Evolutionary conservation across 441 rosid genomes (phyloP), one percentile per base, ranked within the genome.

Genomic region (Aquilaria agallochum): DNA sequence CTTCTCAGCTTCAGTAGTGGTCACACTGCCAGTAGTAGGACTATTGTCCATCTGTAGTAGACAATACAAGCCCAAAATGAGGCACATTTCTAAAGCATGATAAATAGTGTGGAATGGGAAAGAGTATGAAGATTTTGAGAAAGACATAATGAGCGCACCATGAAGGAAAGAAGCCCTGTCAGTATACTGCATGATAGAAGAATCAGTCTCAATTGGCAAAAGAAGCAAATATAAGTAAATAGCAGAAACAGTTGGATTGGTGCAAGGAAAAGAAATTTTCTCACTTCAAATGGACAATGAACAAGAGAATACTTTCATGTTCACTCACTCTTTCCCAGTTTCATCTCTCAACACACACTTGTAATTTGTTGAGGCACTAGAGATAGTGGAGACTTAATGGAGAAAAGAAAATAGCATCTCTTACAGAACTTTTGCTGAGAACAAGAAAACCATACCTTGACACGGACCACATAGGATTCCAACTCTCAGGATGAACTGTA

Each of bases 401-500:
- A 36, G 42, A 36, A 8, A 51, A 33, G 64, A 56, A 15, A 2
- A 50, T 5, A 45, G 45, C 4, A 55, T 49, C 48, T 33, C 15
- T 61, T 27, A 11, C 53, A 48, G 4, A 59, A 27, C 53, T 27
- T 47, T 40, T 60, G 58, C 1, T 40, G 58, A 53, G 14, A 55
- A 40, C 36, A 54, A 50, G 67, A 55, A 36, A 55, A 48, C 32
- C 64, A 63, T 83, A 95, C 99, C 99, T 95, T 61, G 98, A 89
- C 34, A 86, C 96, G 64, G 99, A 95, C 98, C 99, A 95, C 98
- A 95, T 95, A 3, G 99, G 99, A 62, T 95, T 95, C 99, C 99
- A 95, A 84, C 88, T 92, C 82, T 95, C 99, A 31, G 99, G 99
- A 76, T 95, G 99, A 81, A 88, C 99, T 95, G 78, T 53, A 77